Percentiles rank a stretch among this genome's conserved stretches.
Evolutionary conservation across 2,329 filamentous ascomycete genomes (phyloP).

Genomic region (Aspergillus hortae): DNA sequence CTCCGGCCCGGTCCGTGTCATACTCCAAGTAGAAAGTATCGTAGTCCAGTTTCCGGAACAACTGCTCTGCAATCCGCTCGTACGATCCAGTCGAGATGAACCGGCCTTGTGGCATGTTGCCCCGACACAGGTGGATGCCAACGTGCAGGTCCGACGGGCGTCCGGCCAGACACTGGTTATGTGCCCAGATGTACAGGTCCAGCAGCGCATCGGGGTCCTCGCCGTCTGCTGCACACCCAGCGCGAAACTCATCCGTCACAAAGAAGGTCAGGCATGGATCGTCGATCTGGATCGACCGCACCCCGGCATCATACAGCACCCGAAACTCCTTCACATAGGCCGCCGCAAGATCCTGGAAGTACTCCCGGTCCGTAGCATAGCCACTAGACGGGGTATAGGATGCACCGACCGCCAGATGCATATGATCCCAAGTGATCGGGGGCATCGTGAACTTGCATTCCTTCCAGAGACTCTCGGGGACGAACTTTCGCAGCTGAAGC

Average conservation of each 20-base stretch:
- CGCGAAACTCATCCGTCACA: background rate
- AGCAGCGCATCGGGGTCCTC: background rate
- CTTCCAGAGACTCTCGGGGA: background rate
- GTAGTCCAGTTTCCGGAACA: too few relatives aligned
- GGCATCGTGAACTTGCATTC: background rate
- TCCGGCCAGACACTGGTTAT: conserved; percentile 47
- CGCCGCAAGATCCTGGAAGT: background rate
- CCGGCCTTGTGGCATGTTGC: conserved; percentile 53
- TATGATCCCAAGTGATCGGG: background rate
- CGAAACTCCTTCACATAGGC: background rate
- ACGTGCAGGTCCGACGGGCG: conserved; percentile 65
- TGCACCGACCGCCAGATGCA: background rate
- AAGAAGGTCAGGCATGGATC: background rate
- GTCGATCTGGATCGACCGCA: background rate
- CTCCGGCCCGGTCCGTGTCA: too few relatives aligned
- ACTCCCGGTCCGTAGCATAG: background rate
- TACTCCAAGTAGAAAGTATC: too few relatives aligned
- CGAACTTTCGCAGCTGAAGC: background rate
- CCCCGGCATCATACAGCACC: too few relatives aligned
- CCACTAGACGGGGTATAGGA: background rate
- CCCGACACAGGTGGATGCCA: conserved; percentile 66
- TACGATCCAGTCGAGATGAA: conserved; percentile 43
- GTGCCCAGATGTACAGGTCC: background rate
- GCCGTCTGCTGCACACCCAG: background rate
- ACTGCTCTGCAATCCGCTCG: too few relatives aligned